These are phyloP conservation scores for Aegilops bicornis DNA, from an alignment of 176 grass and related monocot genomes.

Conservation along the genomic window DNA sequence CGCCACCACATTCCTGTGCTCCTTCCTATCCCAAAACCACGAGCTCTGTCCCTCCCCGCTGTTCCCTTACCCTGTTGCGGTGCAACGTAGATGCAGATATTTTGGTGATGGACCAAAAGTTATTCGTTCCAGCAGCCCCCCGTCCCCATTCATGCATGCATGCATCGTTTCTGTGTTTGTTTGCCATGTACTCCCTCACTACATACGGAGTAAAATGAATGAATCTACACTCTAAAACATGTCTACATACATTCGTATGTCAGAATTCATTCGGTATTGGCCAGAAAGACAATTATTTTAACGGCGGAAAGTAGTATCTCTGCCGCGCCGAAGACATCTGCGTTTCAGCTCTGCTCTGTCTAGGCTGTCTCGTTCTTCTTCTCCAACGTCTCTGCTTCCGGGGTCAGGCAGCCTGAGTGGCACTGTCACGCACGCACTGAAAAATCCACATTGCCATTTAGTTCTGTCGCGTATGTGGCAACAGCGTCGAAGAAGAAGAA, in stretches of 20 bases:
- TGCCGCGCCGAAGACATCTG: neutral
- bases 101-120: neutral
- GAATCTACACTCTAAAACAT: no score
- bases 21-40: neutral
- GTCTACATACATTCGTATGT: no score
- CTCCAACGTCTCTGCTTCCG: no score
- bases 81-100: neutral
- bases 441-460: neutral
- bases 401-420: no score
- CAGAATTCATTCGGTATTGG: no score
- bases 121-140: neutral
- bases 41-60: neutral
- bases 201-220: no score
- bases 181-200: no score
- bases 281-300: no score
- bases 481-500: neutral
- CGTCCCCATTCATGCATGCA: neutral
- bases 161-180: no score
- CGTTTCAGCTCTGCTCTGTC: conserved; percentile 1
- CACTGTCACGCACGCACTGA: no score
- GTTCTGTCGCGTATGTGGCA: neutral
- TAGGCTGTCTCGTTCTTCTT: neutral
- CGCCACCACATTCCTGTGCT: neutral
- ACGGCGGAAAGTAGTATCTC: no score
- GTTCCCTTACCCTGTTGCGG: neutral